These are phyloP conservation scores for Alternaria sp. DNA, from an alignment of 2,329 filamentous ascomycete species.

Conservation along the genomic window DNA sequence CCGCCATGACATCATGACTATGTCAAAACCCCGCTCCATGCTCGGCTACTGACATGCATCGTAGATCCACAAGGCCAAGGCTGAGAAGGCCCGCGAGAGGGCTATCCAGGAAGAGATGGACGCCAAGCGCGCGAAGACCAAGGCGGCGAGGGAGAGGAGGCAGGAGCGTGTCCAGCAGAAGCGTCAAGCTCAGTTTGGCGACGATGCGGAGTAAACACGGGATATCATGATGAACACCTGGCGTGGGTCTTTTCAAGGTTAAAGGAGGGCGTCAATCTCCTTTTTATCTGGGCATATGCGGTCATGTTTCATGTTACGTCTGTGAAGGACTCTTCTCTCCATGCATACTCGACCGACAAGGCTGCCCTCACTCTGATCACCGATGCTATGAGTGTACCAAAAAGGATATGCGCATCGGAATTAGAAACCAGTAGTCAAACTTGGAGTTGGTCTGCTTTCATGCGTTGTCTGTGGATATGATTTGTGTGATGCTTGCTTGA, in stretches of 20 bases:
- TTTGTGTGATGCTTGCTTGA: background rate
- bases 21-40: slow-evolving; percentile 24
- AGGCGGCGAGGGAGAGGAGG: slow-evolving; percentile 99
- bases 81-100: slow-evolving; percentile 96
- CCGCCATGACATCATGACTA: slow-evolving; percentile 47
- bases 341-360: slow-evolving; percentile 45
- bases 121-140: slow-evolving; percentile 99
- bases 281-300: slow-evolving; percentile 52
- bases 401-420: slow-evolving; percentile 44
- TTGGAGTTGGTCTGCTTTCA: slow-evolving; percentile 33
- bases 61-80: slow-evolving; percentile 99
- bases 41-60: slow-evolving; percentile 35
- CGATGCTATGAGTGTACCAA: slow-evolving; percentile 47
- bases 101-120: slow-evolving; percentile 99
- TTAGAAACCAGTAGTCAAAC: slow-evolving; percentile 43
- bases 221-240: slow-evolving; percentile 48
- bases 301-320: slow-evolving; percentile 54
- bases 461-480: slow-evolving; percentile 3
- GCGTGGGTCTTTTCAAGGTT: slow-evolving; percentile 51
- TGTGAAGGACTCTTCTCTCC: slow-evolving; percentile 48
- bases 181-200: slow-evolving; percentile 82
- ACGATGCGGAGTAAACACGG: slow-evolving; percentile 59
- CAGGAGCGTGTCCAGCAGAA: slow-evolving; percentile 89
- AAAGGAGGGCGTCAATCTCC: slow-evolving; percentile 48
- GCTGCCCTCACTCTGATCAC: slow-evolving; percentile 39